phyloP scores from a whole-genome alignment of 306 rosid genomes.

The Fragaria iinumae region DNA sequence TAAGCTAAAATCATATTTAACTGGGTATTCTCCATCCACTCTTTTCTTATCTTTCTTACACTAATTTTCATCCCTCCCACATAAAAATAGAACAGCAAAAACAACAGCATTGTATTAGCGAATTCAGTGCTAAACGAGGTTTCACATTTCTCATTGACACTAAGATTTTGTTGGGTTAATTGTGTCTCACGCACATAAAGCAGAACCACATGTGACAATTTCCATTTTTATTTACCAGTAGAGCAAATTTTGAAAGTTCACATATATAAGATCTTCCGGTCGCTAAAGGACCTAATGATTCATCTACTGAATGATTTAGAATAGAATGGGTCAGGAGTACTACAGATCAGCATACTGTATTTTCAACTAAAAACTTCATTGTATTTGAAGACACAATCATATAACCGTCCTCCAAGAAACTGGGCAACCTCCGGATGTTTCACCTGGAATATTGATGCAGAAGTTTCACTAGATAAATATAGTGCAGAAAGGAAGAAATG shows the following conservation, averaged over 20 bases:
- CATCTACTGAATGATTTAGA: conserved; percentile 7
- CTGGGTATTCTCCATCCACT: not conserved
- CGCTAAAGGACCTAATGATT: conserved; percentile 5
- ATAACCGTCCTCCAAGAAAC: conserved; percentile 89
- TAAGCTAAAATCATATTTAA: not conserved
- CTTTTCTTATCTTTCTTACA: not conserved
- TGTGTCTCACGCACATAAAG: not conserved
- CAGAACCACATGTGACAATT: not conserved
- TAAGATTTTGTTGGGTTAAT: not conserved
- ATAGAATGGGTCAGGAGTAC: conserved; percentile 24
- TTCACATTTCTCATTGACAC: not conserved
- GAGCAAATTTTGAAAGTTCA: conserved; percentile 12
- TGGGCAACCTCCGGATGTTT: conserved; percentile 92
- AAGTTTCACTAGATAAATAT: not conserved
- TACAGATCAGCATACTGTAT: conserved; percentile 21
- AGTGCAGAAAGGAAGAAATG: conserved; percentile 19
- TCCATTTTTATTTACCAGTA: conserved; percentile 10
- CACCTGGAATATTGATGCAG: conserved; percentile 49
- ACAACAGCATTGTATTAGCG: not conserved
- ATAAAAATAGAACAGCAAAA: not conserved
- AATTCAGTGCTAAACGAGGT: not conserved
- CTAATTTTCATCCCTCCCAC: not conserved
- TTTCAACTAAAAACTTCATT: conserved; percentile 56
- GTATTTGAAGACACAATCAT: conserved; percentile 92
- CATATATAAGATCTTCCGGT: conserved; percentile 15